Conservation (phyloP, 2,329 filamentous ascomycete species). For the Curvularia hawaiiensis region DNA sequence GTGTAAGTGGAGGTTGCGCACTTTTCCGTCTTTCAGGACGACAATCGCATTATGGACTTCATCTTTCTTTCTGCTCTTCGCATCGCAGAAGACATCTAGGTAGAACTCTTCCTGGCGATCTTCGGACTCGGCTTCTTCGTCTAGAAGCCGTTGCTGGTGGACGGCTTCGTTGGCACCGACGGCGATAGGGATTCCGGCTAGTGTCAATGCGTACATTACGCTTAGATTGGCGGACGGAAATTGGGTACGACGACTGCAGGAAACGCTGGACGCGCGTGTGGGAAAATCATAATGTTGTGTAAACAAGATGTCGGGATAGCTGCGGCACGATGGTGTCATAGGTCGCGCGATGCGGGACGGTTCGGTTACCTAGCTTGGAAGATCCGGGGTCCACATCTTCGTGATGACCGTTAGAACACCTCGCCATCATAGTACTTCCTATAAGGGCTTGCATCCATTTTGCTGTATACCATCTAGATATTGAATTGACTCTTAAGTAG, state of each 20-base stretch:
- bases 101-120: constrained; percentile 57
- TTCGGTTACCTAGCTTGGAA: constrained; percentile 13
- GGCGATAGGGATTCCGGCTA: constrained; percentile 53
- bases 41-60: constrained; percentile 52
- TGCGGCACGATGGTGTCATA: constrained; percentile 35
- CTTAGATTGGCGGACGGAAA: background rate
- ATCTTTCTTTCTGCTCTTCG: constrained; percentile 42
- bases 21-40: constrained; percentile 53
- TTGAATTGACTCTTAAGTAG: background rate
- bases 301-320: constrained; percentile 22
- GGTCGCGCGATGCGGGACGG: constrained; percentile 14
- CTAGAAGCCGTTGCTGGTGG: constrained; percentile 53
- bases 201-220: constrained; percentile 38
- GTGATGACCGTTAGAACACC: background rate
- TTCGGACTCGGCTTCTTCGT: constrained; percentile 54
- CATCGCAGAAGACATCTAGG: constrained; percentile 54
- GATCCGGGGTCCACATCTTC: constrained; percentile 2
- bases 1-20: constrained; percentile 25
- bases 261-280: background rate
- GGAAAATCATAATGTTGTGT: constrained; percentile 12
- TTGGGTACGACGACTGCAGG: background rate
- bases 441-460: background rate
- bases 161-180: constrained; percentile 58
- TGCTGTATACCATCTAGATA: background rate
- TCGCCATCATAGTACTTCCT: background rate